Evolutionary conservation across 371 early-diverging fungal species (phyloP), one percentile per base, ranked within the genome.

Genomic region (Lichtheimia ramosa): DNA sequence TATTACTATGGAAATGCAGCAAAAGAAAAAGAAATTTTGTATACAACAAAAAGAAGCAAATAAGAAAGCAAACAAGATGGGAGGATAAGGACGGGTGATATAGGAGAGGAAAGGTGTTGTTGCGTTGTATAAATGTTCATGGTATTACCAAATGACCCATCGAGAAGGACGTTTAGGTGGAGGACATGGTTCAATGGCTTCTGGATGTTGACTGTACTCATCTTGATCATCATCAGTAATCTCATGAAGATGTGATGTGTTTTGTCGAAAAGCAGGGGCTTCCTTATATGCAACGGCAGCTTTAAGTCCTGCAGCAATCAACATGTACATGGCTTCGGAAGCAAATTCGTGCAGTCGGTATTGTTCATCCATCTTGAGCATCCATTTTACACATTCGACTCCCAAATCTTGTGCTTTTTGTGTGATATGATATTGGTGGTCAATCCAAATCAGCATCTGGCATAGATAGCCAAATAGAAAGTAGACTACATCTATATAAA

Each of bases 211-310:
- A 13, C 43, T 27, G 27, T 27, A 34, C 13, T 46, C 46, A 18
- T 46, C 46, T 46, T 46, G 46, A 46, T 21, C n/a, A 46, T 18
- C 46, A 46, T 34, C 34, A 34, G 34, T 34, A 16, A 21, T 46
- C 16, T n/a, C 46, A 46, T 18, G 56, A 43, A 21, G 43, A 43
- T 27, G 42, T 3, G 25, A 25, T 5, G 41, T 43, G 7, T 41
- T 24, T 8, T 55, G 25, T 43, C 56, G 48, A 20, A 48, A 64
- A 10, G 58, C 65, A 5, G 88, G 82, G 0, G 85, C 64, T 60
- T 86, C 85, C 59, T 83, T 84, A 60, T 83, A 88, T 3, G 87
- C 88, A 16, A 86, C 74, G 2, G 79, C 77, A 2, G 87, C 87
- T 65, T 84, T 85, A 46, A 86, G 70, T 24, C 75, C 64, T 8